Evolutionary conservation across 768 basidiomycete genomes (phyloP).

Genomic region (Podaxis sp.): DNA sequence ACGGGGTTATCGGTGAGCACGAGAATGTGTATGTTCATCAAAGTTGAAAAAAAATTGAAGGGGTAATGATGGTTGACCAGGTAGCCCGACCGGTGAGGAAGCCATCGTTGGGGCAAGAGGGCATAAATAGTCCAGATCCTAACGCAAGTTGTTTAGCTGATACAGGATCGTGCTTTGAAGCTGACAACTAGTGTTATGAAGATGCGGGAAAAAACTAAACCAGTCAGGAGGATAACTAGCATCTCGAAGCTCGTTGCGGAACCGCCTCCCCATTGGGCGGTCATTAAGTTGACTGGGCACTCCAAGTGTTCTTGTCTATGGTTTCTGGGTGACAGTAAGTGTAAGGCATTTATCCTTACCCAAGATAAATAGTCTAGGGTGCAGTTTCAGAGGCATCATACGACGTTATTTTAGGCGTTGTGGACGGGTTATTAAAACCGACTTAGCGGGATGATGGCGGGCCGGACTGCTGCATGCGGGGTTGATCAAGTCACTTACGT

Average conservation of each 20-base stretch:
- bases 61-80: neutral
- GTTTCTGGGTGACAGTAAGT: no score
- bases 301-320: no score
- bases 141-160: neutral
- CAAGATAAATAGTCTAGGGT: no score
- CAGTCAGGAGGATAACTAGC: neutral
- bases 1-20: slow-evolving; percentile 1
- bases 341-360: no score
- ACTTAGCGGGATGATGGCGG: no score
- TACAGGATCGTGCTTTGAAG: neutral
- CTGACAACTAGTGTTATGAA: neutral
- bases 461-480: neutral
- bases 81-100: slow-evolving; percentile 10
- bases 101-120: neutral
- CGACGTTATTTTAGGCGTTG: no score
- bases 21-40: neutral
- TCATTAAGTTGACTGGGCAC: no score
- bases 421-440: no score
- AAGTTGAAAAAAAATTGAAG: neutral
- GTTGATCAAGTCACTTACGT: neutral
- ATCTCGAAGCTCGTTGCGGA: neutral
- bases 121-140: neutral
- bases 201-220: neutral
- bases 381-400: no score
- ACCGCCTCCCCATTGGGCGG: neutral